These are phyloP conservation scores for Aureobasidium sp. DNA, from an alignment of 2,329 filamentous ascomycete species.

Conservation along the genomic window DNA sequence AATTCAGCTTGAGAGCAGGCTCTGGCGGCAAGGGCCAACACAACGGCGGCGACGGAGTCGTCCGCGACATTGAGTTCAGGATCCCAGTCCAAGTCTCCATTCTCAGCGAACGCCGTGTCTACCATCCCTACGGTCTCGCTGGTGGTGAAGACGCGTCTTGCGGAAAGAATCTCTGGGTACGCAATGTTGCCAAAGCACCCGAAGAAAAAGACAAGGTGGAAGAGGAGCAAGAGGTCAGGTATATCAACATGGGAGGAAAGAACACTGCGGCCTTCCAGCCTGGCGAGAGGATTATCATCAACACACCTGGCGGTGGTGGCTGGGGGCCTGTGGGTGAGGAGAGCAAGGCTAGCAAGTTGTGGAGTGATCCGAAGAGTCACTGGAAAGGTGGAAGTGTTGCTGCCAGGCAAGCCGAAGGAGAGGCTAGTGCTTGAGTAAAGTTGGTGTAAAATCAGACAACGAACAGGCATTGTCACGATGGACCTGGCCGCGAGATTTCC, in stretches of 20 bases:
- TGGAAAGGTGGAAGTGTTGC: conserved; percentile 57
- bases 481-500: too few species aligned
- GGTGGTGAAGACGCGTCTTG: conserved; percentile 73
- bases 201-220: conserved; percentile 25
- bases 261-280: conserved; percentile 70
- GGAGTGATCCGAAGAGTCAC: conserved; percentile 50
- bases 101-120: conserved; percentile 67
- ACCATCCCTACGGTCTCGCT: conserved; percentile 72
- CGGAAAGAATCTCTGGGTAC: conserved; percentile 82
- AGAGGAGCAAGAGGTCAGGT: conserved; percentile 38
- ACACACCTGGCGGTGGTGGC: conserved; percentile 71
- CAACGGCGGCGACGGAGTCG: conserved; percentile 66
- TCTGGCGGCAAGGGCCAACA: conserved; percentile 61
- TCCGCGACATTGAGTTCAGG: conserved; percentile 75
- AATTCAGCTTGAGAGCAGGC: conserved; percentile 59
- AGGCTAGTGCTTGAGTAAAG: conserved; percentile 33
- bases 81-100: conserved; percentile 73
- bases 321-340: conserved; percentile 60
- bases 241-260: conserved; percentile 70
- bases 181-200: conserved; percentile 49
- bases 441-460: too few species aligned
- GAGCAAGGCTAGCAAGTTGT: conserved; percentile 40
- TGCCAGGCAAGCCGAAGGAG: conserved; percentile 47
- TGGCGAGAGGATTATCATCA: conserved; percentile 70
- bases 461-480: too few species aligned